Base-by-base conservation (phyloP, 306 rosid genomes). In the Lupinus albus region DNA sequence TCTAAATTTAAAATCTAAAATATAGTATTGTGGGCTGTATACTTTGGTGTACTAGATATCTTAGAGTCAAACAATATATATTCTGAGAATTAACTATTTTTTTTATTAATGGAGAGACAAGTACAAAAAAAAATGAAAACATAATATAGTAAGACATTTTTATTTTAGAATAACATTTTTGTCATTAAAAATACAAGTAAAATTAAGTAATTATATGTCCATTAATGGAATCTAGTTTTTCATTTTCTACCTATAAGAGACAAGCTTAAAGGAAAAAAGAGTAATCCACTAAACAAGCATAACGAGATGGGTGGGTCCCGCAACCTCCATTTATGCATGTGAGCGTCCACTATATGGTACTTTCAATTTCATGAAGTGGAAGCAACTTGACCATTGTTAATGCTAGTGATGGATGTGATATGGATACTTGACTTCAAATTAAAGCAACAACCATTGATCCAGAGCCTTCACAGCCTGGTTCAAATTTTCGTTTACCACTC, bases 231-330 rank as follows among this genome's bases (percentile, higher is more conserved):
- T n/a, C n/a, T n/a, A n/a, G n/a, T n/a, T n/a, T n/a, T n/a, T n/a
- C n/a, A n/a, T n/a, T n/a, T n/a, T n/a, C n/a, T n/a, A n/a, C n/a
- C n/a, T n/a, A n/a, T 17, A 0, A 11, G 0, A 25, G 55, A n/a
- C 20, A 9, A 16, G 49, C 18, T 61, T 61, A 61, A 11, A 54
- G 44, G 10, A 1, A 2, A 41, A 64, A 38, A 73, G 60, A 20
- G 18, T 2, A 51, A 33, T 61, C 87, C 87, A 85, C 87, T 80
- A 72, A 1, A 9, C 9, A 16, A 85, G 71, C 87, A 82, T 66
- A 75, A 78, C 7, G 64, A 64, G 68, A 77, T 82, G 87, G 82
- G 58, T 70, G 76, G 87, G 80, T 36, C 84, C 90, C 79, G 47
- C 77, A 55, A 49, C 35, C 47, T 64, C 58, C 1, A 33, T 45